Percentiles rank a stretch among this genome's conserved stretches.
These are phyloP conservation scores for Conoideocrella luteorostrata DNA, from an alignment of 2,329 filamentous ascomycete genomes.

Conservation along the genomic window DNA sequence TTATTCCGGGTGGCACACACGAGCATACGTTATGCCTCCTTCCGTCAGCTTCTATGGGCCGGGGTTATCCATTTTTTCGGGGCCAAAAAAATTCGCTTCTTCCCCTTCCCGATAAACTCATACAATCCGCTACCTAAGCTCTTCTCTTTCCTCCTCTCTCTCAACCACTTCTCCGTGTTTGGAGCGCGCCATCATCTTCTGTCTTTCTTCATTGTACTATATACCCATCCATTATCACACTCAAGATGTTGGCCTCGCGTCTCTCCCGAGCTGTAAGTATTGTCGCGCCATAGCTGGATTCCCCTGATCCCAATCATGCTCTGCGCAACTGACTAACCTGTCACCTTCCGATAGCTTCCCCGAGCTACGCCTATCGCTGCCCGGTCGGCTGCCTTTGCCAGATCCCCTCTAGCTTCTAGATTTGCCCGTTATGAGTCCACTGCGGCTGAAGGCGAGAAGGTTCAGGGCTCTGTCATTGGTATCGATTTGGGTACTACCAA, in stretches of 20 bases:
- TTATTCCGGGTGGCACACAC: constrained; percentile 21
- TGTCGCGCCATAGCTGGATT: not conserved
- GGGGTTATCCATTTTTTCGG: constrained; percentile 25
- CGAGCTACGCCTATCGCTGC: constrained; percentile 64
- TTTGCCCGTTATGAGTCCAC: constrained; percentile 76
- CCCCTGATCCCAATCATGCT: constrained; percentile 4
- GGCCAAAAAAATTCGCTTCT: constrained; percentile 31
- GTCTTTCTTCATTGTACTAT: constrained; percentile 24
- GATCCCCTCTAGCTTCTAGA: constrained; percentile 64
- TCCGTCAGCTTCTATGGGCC: constrained; percentile 37
- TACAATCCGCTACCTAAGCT: constrained; percentile 12
- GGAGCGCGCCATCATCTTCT: constrained; percentile 25
- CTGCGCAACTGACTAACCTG: constrained; percentile 14
- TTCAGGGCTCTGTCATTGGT: constrained; percentile 93
- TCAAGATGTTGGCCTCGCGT: constrained; percentile 66
- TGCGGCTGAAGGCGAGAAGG: constrained; percentile 56
- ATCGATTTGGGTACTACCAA: constrained; percentile 98
- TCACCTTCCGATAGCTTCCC: constrained; percentile 54
- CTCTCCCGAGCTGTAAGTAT: constrained; percentile 68
- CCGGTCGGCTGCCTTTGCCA: constrained; percentile 60
- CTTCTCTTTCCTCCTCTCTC: constrained; percentile 11
- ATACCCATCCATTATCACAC: constrained; percentile 26
- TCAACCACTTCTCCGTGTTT: constrained; percentile 15
- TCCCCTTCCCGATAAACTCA: constrained; percentile 19
- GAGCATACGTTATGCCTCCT: no score